Conservation (phyloP, 106 monocot species). For the Apostasia ramifera region DNA sequence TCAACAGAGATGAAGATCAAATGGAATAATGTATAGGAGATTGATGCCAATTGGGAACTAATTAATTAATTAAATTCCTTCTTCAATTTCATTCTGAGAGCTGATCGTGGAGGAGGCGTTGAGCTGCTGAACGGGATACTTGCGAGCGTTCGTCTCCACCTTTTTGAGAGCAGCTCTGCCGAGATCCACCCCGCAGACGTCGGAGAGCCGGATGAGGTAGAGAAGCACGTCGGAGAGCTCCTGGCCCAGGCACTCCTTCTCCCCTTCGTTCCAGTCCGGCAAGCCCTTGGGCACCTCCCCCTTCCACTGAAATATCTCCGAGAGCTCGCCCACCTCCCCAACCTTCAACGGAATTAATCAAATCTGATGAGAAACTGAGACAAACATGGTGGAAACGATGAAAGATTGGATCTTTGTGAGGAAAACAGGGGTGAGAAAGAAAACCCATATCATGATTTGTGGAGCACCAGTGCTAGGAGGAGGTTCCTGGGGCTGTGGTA, state of each 20-base stretch:
- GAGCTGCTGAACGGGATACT: slow-evolving; percentile 56
- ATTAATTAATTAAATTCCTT: too few relatives aligned
- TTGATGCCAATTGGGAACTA: too few relatives aligned
- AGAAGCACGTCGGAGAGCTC: slow-evolving; percentile 85
- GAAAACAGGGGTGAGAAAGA: too few relatives aligned
- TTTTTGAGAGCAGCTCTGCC: slow-evolving; percentile 62
- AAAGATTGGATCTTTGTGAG: too few relatives aligned
- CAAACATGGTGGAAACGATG: too few relatives aligned
- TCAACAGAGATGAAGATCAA: too few relatives aligned
- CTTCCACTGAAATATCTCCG: slow-evolving; percentile 89
- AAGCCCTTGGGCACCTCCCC: slow-evolving; percentile 76
- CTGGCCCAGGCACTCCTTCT: slow-evolving; percentile 72
- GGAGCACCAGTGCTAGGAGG: slow-evolving; percentile 78
- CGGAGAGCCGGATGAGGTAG: slow-evolving; percentile 68
- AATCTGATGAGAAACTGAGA: neutral
- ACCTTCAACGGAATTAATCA: slow-evolving; percentile 26
- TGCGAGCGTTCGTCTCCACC: slow-evolving; percentile 57
- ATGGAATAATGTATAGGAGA: too few relatives aligned
- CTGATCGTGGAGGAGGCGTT: slow-evolving; percentile 59
- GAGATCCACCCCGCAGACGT: slow-evolving; percentile 74
- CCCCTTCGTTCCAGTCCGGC: slow-evolving; percentile 67
- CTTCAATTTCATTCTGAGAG: too few relatives aligned
- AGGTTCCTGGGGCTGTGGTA: slow-evolving; percentile 86
- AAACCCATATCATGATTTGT: too few relatives aligned
- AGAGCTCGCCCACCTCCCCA: slow-evolving; percentile 77